phyloP scores from a whole-genome alignment of 225 moss, liverwort and hornwort genomes.

The Pleurozium schreberi region DNA sequence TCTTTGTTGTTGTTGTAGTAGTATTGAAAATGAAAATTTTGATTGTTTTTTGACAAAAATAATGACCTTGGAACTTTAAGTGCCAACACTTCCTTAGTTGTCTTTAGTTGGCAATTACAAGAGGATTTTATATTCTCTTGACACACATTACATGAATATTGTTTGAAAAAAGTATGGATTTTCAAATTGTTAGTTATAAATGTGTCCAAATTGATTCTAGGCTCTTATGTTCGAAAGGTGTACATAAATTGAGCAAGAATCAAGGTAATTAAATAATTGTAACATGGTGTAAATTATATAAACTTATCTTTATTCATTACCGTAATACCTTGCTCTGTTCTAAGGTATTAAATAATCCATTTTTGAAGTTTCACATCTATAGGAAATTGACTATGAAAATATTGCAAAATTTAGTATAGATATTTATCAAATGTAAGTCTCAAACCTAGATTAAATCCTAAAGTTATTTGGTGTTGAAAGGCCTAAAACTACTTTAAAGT shows the following conservation, averaged over 20 bases:
- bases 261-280: not conserved
- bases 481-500: rapidly evolving
- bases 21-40: not conserved
- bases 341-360: too few species aligned
- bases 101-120: not conserved
- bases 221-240: not conserved
- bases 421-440: not conserved
- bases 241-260: not conserved
- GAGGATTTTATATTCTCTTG: rapidly evolving
- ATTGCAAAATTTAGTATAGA: not conserved
- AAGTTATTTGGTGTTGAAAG: not conserved
- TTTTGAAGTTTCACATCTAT: not conserved
- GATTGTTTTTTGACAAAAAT: not conserved
- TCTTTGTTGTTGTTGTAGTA: not conserved
- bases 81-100: not conserved
- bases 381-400: not conserved
- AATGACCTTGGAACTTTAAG: rapidly evolving
- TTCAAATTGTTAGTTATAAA: too few species aligned
- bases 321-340: not conserved
- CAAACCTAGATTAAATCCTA: not conserved
- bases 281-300: not conserved
- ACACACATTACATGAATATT: not conserved
- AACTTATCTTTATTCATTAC: not conserved
- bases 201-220: not conserved
- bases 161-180: too few species aligned